A percentile compares a stretch with the other conserved stretches of the same genome.
Evolutionary conservation across 768 basidiomycete genomes (phyloP).

Genomic region (Lactarius hengduanensis): DNA sequence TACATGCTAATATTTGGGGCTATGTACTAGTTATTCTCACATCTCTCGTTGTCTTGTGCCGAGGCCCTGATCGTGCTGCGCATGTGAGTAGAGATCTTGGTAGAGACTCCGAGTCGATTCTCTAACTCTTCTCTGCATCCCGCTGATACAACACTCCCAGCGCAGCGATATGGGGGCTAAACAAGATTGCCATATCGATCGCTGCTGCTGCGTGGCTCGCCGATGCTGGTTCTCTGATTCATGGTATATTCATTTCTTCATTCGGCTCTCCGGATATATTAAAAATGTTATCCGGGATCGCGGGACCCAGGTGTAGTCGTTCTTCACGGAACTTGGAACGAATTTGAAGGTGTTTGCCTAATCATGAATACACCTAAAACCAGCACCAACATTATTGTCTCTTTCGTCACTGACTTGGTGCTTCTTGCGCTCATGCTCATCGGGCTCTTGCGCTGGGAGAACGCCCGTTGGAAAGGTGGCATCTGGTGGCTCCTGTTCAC

Average conservation of each 20-base stretch:
- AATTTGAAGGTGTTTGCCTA: background rate
- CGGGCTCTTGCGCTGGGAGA: conserved; percentile 14
- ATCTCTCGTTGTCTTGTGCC: conserved; percentile 7
- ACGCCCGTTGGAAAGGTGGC: background rate
- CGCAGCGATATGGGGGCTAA: conserved; percentile 8
- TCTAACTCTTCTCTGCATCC: background rate
- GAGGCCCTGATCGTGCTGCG: conserved; percentile 20
- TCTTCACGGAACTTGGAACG: background rate
- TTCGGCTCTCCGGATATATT: background rate
- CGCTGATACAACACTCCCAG: background rate
- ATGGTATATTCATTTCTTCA: background rate
- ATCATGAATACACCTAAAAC: background rate
- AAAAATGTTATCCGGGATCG: background rate
- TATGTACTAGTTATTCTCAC: background rate
- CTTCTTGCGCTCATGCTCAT: conserved; percentile 10
- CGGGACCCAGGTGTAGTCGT: background rate
- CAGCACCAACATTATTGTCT: background rate
- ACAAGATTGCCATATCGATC: background rate
- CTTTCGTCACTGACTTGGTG: conserved; percentile 1
- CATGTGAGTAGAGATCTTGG: conserved; percentile 11
- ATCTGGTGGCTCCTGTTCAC: conserved; percentile 13
- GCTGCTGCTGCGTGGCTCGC: background rate
- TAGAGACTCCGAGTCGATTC: background rate
- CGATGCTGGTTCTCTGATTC: background rate
- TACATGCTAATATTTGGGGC: background rate